Base-by-base conservation (phyloP, 805 yeast species). In the Millerago galiae region DNA sequence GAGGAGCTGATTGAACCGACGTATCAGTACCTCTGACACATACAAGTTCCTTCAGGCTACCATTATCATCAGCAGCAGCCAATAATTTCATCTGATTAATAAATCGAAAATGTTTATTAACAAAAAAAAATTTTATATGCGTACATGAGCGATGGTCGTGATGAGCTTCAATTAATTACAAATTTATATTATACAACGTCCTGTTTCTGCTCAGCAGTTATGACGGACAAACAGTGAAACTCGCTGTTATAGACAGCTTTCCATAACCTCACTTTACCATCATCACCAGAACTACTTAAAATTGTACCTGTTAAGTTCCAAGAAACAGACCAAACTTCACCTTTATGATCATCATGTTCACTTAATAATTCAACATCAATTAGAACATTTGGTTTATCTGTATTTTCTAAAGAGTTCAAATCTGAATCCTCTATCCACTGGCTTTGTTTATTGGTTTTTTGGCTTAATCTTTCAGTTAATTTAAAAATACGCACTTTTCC, bases 261-360 rank as follows among this genome's bases (percentile, higher is more conserved):
- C 95, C 98, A 93, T 50, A 93, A 71, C 53, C 96, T 70, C 6
- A 91, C 81, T 49, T 82, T 80, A 3, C 97, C 97, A 59, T 93
- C 98, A 58, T 90, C 97, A 15, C 99, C 98, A 6, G 97, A 88
- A 37, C 93, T 82, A 51, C 96, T 84, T 48, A 93, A 66, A 5
- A 93, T 81, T 0, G 98, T 87, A 5, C 98, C 98, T 0, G 98
- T 87, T 35, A 82, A 62, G 60, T 93, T 93, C 98, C 99, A 93
- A 24, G 85, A 75, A 2, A 93, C 98, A 32, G 90, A 75, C 99
- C 99, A 93, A 1, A 93, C 96, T 62, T 93, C 95, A 42, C 84
- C 82, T 46, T 77, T 74, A 58, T 87, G 95, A 58, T 84, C 93
- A 46, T 72, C 79, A 49, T 84, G 77, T 51, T 77, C 77, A 37